phyloP scores from a whole-genome alignment of 495 filamentous ascomycete genomes.

The Cercophora scortea region DNA sequence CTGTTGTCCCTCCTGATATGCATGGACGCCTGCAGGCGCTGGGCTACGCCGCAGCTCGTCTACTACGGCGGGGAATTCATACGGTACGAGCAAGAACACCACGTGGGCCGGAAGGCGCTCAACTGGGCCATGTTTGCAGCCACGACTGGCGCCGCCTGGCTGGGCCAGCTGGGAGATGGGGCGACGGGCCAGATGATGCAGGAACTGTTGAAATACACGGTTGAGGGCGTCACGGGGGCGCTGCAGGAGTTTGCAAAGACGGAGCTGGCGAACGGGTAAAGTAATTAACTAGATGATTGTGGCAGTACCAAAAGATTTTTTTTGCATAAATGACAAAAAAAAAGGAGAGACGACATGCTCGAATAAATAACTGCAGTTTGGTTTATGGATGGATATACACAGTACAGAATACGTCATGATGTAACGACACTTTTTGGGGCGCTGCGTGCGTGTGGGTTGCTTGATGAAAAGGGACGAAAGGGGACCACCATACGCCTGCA shows the following conservation, averaged over 20 bases:
- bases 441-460: no score
- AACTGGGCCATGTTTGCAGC: not conserved
- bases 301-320: not conserved
- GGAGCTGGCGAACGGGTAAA: not conserved
- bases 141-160: not conserved
- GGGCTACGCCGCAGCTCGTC: slow-evolving; percentile 1
- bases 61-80: slow-evolving; percentile 1
- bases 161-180: not conserved
- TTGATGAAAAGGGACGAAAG: no score
- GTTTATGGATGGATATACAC: no score
- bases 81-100: slow-evolving; percentile 8
- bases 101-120: slow-evolving; percentile 5
- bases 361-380: no score
- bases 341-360: not conserved
- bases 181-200: not conserved
- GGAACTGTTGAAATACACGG: not conserved
- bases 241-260: slow-evolving; percentile 14
- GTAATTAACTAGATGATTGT: no score
- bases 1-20: slow-evolving; percentile 5
- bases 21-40: slow-evolving; percentile 3
- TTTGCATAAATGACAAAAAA: not conserved
- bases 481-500: no score
- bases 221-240: slow-evolving; percentile 10
- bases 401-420: no score
- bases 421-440: no score